Conservation (phyloP, 345 rosid genomes). For the Psidium guajava region DNA sequence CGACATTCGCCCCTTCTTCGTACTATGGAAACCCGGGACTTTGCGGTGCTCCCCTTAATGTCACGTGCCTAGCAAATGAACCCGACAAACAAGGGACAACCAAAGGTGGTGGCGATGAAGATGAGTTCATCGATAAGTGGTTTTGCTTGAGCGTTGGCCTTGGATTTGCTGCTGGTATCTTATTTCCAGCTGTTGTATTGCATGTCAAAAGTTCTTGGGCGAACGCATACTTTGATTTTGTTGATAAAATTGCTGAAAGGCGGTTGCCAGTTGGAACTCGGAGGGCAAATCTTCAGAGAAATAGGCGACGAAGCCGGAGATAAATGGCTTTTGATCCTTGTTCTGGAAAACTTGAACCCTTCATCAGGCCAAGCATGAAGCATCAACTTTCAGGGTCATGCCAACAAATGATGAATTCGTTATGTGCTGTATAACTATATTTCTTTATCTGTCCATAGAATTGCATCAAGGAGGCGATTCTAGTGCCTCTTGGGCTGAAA, state of each 20-base stretch:
- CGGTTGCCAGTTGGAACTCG: neutral
- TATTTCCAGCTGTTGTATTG: constrained; percentile 10
- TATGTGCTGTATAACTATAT: neutral
- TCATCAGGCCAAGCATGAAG: neutral
- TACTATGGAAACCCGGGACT: constrained; percentile 25
- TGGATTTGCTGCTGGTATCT: constrained; percentile 35
- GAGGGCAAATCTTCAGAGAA: neutral
- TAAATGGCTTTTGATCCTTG: neutral
- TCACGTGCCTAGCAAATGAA: constrained; percentile 10
- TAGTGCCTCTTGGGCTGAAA: no score
- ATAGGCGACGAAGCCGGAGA: neutral
- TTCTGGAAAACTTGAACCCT: neutral
- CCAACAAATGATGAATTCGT: neutral
- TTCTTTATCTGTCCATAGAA: neutral
- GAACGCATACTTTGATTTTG: constrained; percentile 15
- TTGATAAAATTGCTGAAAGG: constrained; percentile 10
- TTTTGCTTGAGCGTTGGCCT: constrained; percentile 33
- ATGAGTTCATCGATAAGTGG: constrained; percentile 18
- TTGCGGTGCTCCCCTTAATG: constrained; percentile 27
- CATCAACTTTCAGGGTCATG: neutral
- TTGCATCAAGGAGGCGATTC: neutral
- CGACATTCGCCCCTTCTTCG: constrained; percentile 18
- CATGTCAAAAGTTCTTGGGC: constrained; percentile 11
- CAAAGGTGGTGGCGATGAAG: neutral
- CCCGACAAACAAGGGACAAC: neutral